Evolutionary conservation across 345 rosid species (phyloP).

Genomic region (Populus ilicifolia): DNA sequence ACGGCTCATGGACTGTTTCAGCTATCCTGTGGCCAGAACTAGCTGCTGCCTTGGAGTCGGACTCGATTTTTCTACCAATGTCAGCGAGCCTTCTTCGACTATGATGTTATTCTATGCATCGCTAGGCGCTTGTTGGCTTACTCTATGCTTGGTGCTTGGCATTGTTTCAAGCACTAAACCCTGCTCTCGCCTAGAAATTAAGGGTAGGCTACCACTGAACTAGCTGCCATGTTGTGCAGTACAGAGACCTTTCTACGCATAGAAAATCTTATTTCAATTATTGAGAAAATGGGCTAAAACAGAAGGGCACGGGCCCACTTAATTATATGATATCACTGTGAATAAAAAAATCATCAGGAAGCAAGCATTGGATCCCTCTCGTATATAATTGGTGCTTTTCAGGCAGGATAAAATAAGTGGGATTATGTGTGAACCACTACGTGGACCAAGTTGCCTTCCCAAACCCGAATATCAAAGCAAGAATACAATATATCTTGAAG

Average conservation of each 20-base stretch:
- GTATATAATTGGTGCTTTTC: too few relatives aligned
- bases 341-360: neutral
- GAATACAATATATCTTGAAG: neutral
- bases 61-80: slow-evolving; percentile 73
- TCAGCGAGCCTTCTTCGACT: slow-evolving; percentile 45
- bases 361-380: too few relatives aligned
- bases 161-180: neutral
- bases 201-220: neutral
- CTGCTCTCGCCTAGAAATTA: neutral
- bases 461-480: neutral
- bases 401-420: too few relatives aligned
- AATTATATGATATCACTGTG: neutral
- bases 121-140: neutral
- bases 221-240: neutral
- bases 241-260: neutral
- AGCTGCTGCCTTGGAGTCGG: slow-evolving; percentile 63
- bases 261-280: too few relatives aligned
- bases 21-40: slow-evolving; percentile 76
- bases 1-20: slow-evolving; percentile 77
- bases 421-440: too few relatives aligned
- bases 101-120: slow-evolving; percentile 7
- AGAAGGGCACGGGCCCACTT: neutral
- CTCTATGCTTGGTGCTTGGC: neutral
- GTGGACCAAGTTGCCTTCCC: neutral
- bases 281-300: neutral